Base-by-base conservation (phyloP, 495 filamentous ascomycete genomes). In the Chaetomium fimeti region DNA sequence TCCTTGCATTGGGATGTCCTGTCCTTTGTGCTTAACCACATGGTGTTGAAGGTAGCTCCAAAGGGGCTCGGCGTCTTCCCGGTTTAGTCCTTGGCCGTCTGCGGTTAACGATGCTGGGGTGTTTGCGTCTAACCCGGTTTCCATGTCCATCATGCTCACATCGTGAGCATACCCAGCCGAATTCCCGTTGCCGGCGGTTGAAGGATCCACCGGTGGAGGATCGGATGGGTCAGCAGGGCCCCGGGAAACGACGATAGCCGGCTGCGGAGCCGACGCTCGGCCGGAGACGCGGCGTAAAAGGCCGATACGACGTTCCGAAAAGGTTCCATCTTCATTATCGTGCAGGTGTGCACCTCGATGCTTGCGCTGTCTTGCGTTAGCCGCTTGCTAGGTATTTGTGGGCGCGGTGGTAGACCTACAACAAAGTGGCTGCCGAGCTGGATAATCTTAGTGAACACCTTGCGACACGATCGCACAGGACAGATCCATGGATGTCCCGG, bases 281-380 rank as follows among this genome's bases (percentile, higher is more conserved):
- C 11, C 5, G 28, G 18, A 42, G 6, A 20, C 18, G 5, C 45
- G 45, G 45, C 45, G 45, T 20, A 49, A n/a, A 24, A 18, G 45
- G 45, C 45, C 45, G 45, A 49, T 2, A 5, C 6, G 63, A 6
- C 68, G 29, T 16, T 69, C 24, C 18, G 75, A 70, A 8, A 78
- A 53, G 0, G 75, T 79, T 0, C 77, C 76, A n/a, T 77, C 75
- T 43, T 64, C 43, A 36, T 78, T 75, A 48, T 79, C 76, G 43
- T 78, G 74, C 3, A 77, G 57, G 16, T 68, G 9, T 6, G 24
- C 20, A 2, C 62, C 61, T n/a, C 62, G 65, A 52, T 79, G 77
- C 4, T 22, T 13, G 4, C n/a, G 18, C 72, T 71, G 29, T 43
- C 22, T 15, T n/a, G n/a, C 7, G 38, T 47, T 47, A 61, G 53